Percentiles rank a stretch among this genome's conserved stretches.
Evolutionary conservation across 257 asterid genomes (phyloP).

Genomic region (Solanum megistacrolobum): DNA sequence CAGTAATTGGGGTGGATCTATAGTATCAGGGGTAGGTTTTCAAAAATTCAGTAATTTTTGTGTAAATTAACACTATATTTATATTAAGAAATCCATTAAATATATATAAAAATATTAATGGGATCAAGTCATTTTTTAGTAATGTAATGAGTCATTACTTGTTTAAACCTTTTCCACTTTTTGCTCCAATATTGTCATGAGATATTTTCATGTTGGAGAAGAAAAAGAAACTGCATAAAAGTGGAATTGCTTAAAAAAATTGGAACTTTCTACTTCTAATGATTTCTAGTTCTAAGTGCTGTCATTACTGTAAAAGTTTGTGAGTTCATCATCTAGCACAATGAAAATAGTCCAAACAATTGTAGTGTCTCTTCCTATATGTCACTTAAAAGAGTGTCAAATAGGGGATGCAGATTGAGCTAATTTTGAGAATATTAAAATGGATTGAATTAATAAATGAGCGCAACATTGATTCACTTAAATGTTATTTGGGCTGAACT

Average conservation of each 20-base stretch:
- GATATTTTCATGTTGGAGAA: neutral
- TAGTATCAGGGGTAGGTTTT: rapidly evolving
- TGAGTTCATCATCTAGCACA: conserved; percentile 6
- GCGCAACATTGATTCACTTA: too few relatives aligned
- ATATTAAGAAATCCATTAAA: too few relatives aligned
- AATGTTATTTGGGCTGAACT: neutral
- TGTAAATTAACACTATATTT: too few relatives aligned
- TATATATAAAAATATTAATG: too few relatives aligned
- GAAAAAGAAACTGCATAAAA: neutral
- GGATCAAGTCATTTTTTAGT: too few relatives aligned
- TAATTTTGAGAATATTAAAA: neutral
- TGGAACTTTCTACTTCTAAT: neutral
- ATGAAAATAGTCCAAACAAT: neutral
- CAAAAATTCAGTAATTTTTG: too few relatives aligned
- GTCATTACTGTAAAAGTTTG: neutral
- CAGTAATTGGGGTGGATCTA: neutral
- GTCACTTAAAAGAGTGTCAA: neutral
- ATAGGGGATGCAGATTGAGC: rapidly evolving
- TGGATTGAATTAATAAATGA: neutral
- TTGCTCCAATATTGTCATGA: neutral
- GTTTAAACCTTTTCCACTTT: neutral
- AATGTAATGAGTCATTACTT: neutral
- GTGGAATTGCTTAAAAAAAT: neutral
- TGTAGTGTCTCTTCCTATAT: neutral
- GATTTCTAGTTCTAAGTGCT: neutral